These are phyloP conservation scores for Trichoderma breve DNA, from an alignment of 2,329 filamentous ascomycete species.

Conservation along the genomic window DNA sequence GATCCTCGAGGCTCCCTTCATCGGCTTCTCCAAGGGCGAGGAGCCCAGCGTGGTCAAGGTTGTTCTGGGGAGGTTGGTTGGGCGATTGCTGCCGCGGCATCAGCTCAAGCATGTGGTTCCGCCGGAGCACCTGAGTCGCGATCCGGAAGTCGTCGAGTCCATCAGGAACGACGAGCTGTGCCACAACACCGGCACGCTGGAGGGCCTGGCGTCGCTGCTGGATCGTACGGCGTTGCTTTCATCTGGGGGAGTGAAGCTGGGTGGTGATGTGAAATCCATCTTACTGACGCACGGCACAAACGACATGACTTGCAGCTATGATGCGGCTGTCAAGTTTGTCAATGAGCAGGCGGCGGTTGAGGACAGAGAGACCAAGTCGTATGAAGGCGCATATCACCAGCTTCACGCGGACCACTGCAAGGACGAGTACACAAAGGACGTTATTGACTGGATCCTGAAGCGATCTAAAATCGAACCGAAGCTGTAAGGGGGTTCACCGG, in stretches of 20 bases:
- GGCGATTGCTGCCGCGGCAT: constrained; percentile 62
- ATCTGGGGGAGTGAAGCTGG: constrained; percentile 51
- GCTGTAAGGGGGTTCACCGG: constrained; percentile 31
- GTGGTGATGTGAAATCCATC: constrained; percentile 58
- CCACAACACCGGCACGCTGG: constrained; percentile 83
- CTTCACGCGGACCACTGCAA: constrained; percentile 60
- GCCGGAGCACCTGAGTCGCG: constrained; percentile 62
- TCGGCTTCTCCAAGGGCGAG: constrained; percentile 66
- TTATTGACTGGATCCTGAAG: constrained; percentile 64
- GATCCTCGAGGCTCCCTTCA: constrained; percentile 74
- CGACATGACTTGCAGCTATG: constrained; percentile 67
- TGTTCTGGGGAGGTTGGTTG: constrained; percentile 63
- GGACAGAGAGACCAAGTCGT: constrained; percentile 70
- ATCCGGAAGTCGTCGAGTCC: constrained; percentile 59
- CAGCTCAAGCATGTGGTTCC: constrained; percentile 68
- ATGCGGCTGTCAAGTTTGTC: constrained; percentile 63
- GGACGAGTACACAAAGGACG: constrained; percentile 56
- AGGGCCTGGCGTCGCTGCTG: constrained; percentile 73
- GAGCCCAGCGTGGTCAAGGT: constrained; percentile 65
- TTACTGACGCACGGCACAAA: constrained; percentile 75
- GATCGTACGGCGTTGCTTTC: constrained; percentile 66
- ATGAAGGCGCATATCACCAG: constrained; percentile 78
- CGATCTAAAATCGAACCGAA: constrained; percentile 36
- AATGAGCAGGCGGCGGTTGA: constrained; percentile 53
- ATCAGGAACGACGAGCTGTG: constrained; percentile 67